Conservation (phyloP, 1,284 basidiomycete genomes). For the Malassezia vespertilionis region DNA sequence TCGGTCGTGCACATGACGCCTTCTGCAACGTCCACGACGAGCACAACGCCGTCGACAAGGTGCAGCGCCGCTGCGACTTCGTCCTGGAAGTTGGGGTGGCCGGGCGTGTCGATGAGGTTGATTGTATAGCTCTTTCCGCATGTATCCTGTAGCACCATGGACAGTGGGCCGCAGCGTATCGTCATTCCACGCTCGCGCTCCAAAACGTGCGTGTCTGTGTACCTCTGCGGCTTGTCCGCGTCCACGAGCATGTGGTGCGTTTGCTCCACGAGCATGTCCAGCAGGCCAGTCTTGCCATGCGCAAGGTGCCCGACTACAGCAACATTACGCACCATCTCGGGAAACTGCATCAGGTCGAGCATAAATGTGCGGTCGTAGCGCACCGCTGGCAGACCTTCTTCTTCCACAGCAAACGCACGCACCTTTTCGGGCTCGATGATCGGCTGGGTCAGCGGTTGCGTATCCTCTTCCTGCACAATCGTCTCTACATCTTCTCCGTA, state of each 20-base stretch:
- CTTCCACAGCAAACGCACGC: slow-evolving; percentile 66
- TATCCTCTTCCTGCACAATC: slow-evolving; percentile 94
- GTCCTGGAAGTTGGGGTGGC: slow-evolving; percentile 89
- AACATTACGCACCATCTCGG: slow-evolving; percentile 70
- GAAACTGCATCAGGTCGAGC: slow-evolving; percentile 79
- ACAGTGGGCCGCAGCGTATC: slow-evolving; percentile 93
- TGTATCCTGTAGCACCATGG: slow-evolving; percentile 74
- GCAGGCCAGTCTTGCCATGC: slow-evolving; percentile 88
- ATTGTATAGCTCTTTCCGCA: slow-evolving; percentile 82
- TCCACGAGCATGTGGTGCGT: slow-evolving; percentile 71
- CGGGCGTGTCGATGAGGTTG: slow-evolving; percentile 92
- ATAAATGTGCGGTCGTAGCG: slow-evolving; percentile 61
- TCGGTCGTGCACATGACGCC: slow-evolving; percentile 42
- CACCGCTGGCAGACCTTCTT: slow-evolving; percentile 32
- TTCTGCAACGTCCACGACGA: slow-evolving; percentile 55
- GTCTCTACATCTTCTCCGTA: slow-evolving; percentile 92
- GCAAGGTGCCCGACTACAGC: slow-evolving; percentile 67
- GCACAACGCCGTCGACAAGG: slow-evolving; percentile 79
- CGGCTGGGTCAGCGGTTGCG: slow-evolving; percentile 85
- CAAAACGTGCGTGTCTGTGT: slow-evolving; percentile 87
- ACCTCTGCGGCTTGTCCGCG: slow-evolving; percentile 55
- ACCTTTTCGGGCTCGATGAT: slow-evolving; percentile 93
- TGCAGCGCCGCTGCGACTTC: slow-evolving; percentile 82
- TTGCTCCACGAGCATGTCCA: slow-evolving; percentile 95
- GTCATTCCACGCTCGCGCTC: slow-evolving; percentile 82